A percentile compares a stretch with the other conserved stretches of the same genome.
phyloP scores from a whole-genome alignment of 1,284 basidiomycete genomes.

The Blastosporella zonata region DNA sequence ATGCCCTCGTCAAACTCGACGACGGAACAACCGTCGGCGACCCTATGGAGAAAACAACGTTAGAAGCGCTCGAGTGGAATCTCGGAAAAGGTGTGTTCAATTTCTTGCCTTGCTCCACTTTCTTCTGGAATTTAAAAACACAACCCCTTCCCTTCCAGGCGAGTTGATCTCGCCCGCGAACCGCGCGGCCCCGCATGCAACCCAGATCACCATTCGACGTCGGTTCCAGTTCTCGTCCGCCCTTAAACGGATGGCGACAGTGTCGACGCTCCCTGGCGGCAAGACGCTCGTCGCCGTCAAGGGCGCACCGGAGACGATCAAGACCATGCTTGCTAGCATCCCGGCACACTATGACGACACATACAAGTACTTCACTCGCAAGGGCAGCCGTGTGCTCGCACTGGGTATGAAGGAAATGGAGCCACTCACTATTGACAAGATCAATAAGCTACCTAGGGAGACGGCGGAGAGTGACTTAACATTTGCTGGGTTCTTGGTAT shows the following conservation, averaged over 20 bases:
- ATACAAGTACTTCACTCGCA: constrained; percentile 89
- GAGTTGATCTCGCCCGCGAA: constrained; percentile 67
- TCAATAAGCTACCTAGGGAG: constrained; percentile 80
- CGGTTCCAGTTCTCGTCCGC: constrained; percentile 96
- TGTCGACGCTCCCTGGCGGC: constrained; percentile 69
- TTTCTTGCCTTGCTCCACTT: not conserved
- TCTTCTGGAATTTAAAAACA: not conserved
- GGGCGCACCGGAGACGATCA: constrained; percentile 94
- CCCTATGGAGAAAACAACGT: constrained; percentile 98
- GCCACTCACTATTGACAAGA: constrained; percentile 36
- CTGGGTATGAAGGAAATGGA: constrained; percentile 85
- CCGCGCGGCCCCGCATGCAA: constrained; percentile 52
- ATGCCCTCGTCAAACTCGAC: constrained; percentile 90
- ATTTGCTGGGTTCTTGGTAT: constrained; percentile 93
- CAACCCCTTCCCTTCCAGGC: constrained; percentile 31
- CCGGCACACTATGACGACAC: constrained; percentile 87
- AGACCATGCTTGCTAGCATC: constrained; percentile 73
- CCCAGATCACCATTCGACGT: constrained; percentile 72
- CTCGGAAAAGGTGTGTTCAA: constrained; percentile 64
- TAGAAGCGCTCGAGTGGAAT: constrained; percentile 91
- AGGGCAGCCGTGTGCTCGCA: constrained; percentile 89
- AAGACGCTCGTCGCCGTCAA: constrained; percentile 74
- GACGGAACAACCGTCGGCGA: constrained; percentile 95
- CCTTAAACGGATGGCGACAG: constrained; percentile 93
- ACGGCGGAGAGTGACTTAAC: constrained; percentile 73